Base-by-base conservation (phyloP, 805 yeast species). In the Phaffomyces opuntiae region DNA sequence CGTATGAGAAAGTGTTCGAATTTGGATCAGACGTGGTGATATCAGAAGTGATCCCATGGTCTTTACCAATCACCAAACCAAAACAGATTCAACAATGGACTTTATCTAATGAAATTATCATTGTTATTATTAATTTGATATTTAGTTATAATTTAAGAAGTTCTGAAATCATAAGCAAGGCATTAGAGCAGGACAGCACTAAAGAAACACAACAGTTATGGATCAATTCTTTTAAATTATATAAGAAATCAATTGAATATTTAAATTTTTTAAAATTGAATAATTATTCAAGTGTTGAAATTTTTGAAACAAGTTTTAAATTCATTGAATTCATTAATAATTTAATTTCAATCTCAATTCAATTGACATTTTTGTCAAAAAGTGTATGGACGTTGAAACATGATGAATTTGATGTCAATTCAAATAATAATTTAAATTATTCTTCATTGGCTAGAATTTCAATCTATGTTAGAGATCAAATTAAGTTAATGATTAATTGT, bases 371-470 rank as follows among this genome's bases (percentile, higher is more conserved):
- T 26, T 44, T 65, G 35, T 54, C 62, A 31, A 64, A 64, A 40
- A 45, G 58, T 11, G 47, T 61, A 9, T 56, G 62, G 60, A 41
- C 52, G 36, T 47, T 62, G 39, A 49, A 62, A 36, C 21, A 24
- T 21, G 49, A 31, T n/a, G 61, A 45, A 16, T 57, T 26, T 36
- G 49, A 55, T 38, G 44, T 54, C 6, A 31, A 13, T 26, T 61
- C 65, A 37, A 66, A 45, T 7, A 44, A 49, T 26, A 47, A 46
- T 9, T 40, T 57, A 35, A 59, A 57, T 42, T 55, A 70, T 50
- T 71, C 75, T 2, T 67, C 70, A 1, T 54, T 74, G n/a, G 61
- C 74, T 13, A 57, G 77, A 46, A 73, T 74, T 11, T 68, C 77
- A 5, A 65, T 74, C 1, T 70, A 55, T 53, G 55, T 69, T 5